phyloP scores from a whole-genome alignment of 768 basidiomycete species.

The Hypholoma fasciculare region DNA sequence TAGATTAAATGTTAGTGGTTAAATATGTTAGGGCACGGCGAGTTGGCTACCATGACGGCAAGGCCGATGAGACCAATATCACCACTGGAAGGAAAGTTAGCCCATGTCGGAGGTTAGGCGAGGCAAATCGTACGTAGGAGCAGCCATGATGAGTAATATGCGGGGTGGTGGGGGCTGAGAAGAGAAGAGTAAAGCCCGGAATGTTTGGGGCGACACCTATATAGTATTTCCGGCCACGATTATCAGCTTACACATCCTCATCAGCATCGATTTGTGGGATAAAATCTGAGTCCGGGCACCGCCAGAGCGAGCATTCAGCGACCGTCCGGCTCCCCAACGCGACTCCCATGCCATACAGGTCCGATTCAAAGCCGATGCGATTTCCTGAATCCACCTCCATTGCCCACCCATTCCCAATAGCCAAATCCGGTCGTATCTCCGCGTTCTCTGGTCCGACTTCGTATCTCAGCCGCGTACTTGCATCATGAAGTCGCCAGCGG shows the following conservation, averaged over 20 bases:
- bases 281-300: constrained; percentile 12
- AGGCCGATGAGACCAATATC: constrained; percentile 98
- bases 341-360: constrained; percentile 18
- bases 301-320: constrained; percentile 4
- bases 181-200: constrained; percentile 28
- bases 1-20: constrained; percentile 10
- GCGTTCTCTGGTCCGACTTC: constrained; percentile 7
- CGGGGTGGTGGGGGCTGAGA: constrained; percentile 31
- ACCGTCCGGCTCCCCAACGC: constrained; percentile 1
- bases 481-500: background rate
- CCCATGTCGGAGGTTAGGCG: background rate
- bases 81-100: constrained; percentile 54
- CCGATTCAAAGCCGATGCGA: constrained; percentile 24
- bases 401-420: background rate
- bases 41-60: constrained; percentile 87
- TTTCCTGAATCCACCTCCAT: background rate
- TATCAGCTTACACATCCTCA: constrained; percentile 27
- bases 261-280: constrained; percentile 17
- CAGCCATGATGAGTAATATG: constrained; percentile 43
- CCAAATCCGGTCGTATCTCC: constrained; percentile 17
- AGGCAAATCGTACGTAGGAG: constrained; percentile 33
- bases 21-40: constrained; percentile 16
- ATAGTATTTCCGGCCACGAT: constrained; percentile 23
- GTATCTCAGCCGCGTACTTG: background rate
- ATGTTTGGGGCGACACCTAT: constrained; percentile 20